Evolutionary conservation across 768 basidiomycete genomes (phyloP).

Genomic region (Collybia nuda): DNA sequence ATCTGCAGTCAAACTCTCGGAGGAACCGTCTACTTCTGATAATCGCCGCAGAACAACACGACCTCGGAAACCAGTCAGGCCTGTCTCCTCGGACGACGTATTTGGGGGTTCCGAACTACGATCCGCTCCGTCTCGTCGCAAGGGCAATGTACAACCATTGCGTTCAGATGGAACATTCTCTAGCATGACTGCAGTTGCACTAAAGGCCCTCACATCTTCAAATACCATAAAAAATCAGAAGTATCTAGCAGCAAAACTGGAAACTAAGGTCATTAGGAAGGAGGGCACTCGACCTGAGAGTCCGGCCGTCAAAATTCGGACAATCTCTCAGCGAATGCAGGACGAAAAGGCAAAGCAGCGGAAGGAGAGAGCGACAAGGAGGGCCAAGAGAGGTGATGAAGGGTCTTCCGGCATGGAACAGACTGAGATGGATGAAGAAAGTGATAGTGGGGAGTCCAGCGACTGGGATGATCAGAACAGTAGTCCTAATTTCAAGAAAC

Average conservation of each 20-base stretch:
- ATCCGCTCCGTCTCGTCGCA: constrained; percentile 42
- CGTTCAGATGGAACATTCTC: constrained; percentile 45
- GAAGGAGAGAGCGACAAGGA: constrained; percentile 57
- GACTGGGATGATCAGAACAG: constrained; percentile 18
- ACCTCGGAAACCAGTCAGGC: constrained; percentile 37
- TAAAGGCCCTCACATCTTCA: constrained; percentile 67
- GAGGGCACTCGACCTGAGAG: constrained; percentile 75
- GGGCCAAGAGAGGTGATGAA: constrained; percentile 48
- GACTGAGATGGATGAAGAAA: constrained; percentile 27
- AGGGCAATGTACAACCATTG: constrained; percentile 26
- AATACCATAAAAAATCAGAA: constrained; percentile 77
- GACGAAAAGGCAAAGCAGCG: constrained; percentile 59
- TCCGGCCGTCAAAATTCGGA: constrained; percentile 72
- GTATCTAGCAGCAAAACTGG: constrained; percentile 57
- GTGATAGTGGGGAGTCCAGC: constrained; percentile 23
- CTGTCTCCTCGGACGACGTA: constrained; percentile 34
- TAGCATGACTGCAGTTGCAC: constrained; percentile 67
- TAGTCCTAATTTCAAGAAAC: constrained; percentile 27
- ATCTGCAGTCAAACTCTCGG: neutral
- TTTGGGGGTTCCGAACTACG: constrained; percentile 30
- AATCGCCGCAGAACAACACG: constrained; percentile 52
- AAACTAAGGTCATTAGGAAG: constrained; percentile 70
- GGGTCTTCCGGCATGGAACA: constrained; percentile 9
- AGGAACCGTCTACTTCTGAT: constrained; percentile 5
- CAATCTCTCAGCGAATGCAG: constrained; percentile 62